Evolutionary conservation across 2,329 filamentous ascomycete species (phyloP).

Genomic region (Nothopassalora personata): DNA sequence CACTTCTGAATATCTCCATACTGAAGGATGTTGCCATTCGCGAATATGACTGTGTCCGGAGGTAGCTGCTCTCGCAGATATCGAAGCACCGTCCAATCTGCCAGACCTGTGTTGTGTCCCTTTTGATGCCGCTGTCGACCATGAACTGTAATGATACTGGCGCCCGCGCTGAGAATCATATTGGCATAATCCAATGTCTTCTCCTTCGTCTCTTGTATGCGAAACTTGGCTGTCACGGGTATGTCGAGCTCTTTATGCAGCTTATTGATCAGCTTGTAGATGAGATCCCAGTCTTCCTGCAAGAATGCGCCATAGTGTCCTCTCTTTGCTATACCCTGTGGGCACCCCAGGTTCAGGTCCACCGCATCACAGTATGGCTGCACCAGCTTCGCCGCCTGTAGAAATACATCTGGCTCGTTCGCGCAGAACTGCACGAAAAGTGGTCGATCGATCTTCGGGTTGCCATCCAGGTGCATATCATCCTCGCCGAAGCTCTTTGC

Average conservation of each 20-base stretch:
- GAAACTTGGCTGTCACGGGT: constrained; percentile 91
- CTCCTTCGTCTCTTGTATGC: constrained; percentile 80
- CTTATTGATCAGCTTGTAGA: constrained; percentile 76
- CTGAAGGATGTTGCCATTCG: constrained; percentile 89
- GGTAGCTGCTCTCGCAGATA: constrained; percentile 80
- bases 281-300: constrained; percentile 83
- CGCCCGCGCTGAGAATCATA: constrained; percentile 79
- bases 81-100: constrained; percentile 82
- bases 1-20: constrained; percentile 72
- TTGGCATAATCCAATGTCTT: constrained; percentile 82
- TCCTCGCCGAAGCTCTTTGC: constrained; percentile 19
- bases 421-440: constrained; percentile 96
- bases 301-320: constrained; percentile 92
- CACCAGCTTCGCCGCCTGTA: constrained; percentile 71
- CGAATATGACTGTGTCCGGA: constrained; percentile 84
- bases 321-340: constrained; percentile 86
- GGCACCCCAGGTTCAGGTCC: constrained; percentile 91
- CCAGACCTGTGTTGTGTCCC: constrained; percentile 87
- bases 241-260: constrained; percentile 72
- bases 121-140: constrained; percentile 87
- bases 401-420: constrained; percentile 73
- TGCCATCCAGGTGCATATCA: constrained; percentile 71
- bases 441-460: constrained; percentile 76
- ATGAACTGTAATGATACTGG: constrained; percentile 90
- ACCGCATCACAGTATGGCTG: constrained; percentile 90